These are phyloP conservation scores for Colletotrichum chrysophilum DNA, from an alignment of 2,329 filamentous ascomycete genomes.

Conservation along the genomic window DNA sequence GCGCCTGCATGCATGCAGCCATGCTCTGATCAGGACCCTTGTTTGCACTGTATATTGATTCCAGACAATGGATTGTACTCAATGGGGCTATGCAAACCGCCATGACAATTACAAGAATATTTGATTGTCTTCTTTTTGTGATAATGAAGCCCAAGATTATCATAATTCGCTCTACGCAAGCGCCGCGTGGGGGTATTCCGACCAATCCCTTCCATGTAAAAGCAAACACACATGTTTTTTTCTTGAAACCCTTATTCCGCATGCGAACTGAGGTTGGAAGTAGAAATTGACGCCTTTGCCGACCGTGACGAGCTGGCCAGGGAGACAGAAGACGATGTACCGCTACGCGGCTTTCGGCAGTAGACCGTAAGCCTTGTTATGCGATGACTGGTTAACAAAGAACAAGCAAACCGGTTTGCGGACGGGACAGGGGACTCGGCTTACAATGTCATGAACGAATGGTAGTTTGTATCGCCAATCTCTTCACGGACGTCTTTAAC, in stretches of 20 bases:
- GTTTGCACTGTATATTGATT: neutral
- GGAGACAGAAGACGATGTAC: constrained; percentile 23
- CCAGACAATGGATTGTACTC: neutral
- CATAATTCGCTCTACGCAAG: neutral
- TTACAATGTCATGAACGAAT: constrained; percentile 44
- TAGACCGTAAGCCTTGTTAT: constrained; percentile 34
- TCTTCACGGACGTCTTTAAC: constrained; percentile 36
- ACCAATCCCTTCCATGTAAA: neutral
- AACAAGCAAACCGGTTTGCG: constrained; percentile 28
- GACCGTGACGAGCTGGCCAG: constrained; percentile 11
- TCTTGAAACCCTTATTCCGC: neutral
- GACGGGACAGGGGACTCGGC: constrained; percentile 15
- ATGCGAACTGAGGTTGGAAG: constrained; percentile 1
- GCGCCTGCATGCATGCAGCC: neutral
- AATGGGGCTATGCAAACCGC: neutral
- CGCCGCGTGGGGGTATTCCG: neutral
- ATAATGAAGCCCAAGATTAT: neutral
- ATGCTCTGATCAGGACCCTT: neutral
- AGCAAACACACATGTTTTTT: neutral
- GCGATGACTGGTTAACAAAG: constrained; percentile 26
- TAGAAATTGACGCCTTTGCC: neutral
- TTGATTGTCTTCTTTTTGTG: neutral
- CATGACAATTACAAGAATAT: neutral
- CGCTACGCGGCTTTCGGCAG: constrained; percentile 29
- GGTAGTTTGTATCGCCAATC: constrained; percentile 37